Evolutionary conservation across 768 basidiomycete species (phyloP).

Genomic region (Mycena pura): DNA sequence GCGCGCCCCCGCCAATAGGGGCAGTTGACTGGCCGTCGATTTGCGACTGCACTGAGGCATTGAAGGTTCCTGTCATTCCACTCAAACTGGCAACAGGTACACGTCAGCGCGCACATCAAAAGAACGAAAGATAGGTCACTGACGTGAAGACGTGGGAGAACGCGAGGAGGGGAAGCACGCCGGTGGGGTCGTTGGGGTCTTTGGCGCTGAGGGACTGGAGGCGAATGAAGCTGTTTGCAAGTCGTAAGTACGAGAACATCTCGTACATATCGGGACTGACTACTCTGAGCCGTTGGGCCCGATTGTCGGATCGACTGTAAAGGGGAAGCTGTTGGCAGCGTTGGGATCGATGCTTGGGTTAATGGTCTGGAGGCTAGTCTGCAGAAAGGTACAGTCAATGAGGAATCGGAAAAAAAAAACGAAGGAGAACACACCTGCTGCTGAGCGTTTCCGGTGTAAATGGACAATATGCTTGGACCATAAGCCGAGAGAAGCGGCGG

Average conservation of each 20-base stretch:
- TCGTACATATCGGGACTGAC: slow-evolving; percentile 50
- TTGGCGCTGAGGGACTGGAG: slow-evolving; percentile 64
- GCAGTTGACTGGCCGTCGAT: slow-evolving; percentile 69
- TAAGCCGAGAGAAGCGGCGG: slow-evolving; percentile 58
- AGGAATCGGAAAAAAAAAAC: not conserved
- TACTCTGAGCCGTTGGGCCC: slow-evolving; percentile 65
- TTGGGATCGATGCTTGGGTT: slow-evolving; percentile 54
- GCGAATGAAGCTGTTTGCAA: slow-evolving; percentile 72
- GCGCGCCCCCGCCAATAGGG: slow-evolving; percentile 53
- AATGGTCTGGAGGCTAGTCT: slow-evolving; percentile 66
- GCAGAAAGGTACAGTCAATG: not conserved
- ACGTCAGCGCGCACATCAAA: not conserved
- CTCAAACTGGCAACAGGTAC: slow-evolving; percentile 54
- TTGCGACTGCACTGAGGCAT: slow-evolving; percentile 55
- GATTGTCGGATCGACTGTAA: slow-evolving; percentile 57
- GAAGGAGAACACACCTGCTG: slow-evolving; percentile 58
- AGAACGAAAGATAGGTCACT: slow-evolving; percentile 33
- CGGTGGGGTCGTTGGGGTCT: slow-evolving; percentile 59
- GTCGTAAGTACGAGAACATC: not conserved
- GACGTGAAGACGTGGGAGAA: slow-evolving; percentile 85
- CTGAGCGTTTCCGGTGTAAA: slow-evolving; percentile 67
- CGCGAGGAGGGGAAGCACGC: slow-evolving; percentile 65
- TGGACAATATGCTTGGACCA: slow-evolving; percentile 56
- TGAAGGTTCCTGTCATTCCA: slow-evolving; percentile 79
- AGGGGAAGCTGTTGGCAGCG: slow-evolving; percentile 46